These are phyloP conservation scores for Lasiosphaeria miniovina DNA, from an alignment of 495 filamentous ascomycete genomes.

Conservation along the genomic window DNA sequence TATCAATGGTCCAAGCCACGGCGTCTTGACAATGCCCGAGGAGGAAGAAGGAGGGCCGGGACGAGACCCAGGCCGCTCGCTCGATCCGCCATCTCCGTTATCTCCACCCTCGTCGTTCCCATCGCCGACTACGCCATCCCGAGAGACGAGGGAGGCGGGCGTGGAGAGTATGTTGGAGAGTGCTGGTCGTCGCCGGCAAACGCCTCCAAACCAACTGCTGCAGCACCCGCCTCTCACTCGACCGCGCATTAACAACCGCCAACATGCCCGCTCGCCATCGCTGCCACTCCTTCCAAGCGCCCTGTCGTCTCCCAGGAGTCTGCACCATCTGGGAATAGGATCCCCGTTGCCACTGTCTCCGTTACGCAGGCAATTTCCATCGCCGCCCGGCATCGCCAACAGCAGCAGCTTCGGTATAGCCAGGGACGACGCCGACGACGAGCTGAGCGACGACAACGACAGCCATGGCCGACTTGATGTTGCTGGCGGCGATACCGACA, in stretches of 20 bases:
- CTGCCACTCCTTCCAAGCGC: conserved; percentile 4
- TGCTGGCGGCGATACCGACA: background rate
- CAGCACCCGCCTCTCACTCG: background rate
- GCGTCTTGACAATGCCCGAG: too few species aligned
- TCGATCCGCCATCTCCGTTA: background rate
- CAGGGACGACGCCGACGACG: conserved; percentile 14
- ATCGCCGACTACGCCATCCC: background rate
- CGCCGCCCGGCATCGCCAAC: conserved; percentile 10
- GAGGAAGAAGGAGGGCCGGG: too few species aligned
- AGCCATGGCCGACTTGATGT: background rate
- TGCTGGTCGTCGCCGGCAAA: background rate
- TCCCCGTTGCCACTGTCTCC: conserved; percentile 34
- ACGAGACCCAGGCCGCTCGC: too few species aligned
- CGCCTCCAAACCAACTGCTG: background rate
- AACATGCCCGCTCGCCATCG: conserved; percentile 9
- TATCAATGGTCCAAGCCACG: too few species aligned
- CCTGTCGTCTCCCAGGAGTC: conserved; percentile 16
- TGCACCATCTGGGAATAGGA: conserved; percentile 33
- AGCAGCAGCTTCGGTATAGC: background rate
- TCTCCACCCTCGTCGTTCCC: background rate
- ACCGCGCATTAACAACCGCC: background rate
- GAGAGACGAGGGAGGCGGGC: background rate
- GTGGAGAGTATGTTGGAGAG: background rate
- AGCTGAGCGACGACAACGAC: conserved; percentile 4
- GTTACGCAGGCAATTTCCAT: conserved; percentile 27